phyloP scores from a whole-genome alignment of 257 asterid genomes.

The Solanum raphanifolium region DNA sequence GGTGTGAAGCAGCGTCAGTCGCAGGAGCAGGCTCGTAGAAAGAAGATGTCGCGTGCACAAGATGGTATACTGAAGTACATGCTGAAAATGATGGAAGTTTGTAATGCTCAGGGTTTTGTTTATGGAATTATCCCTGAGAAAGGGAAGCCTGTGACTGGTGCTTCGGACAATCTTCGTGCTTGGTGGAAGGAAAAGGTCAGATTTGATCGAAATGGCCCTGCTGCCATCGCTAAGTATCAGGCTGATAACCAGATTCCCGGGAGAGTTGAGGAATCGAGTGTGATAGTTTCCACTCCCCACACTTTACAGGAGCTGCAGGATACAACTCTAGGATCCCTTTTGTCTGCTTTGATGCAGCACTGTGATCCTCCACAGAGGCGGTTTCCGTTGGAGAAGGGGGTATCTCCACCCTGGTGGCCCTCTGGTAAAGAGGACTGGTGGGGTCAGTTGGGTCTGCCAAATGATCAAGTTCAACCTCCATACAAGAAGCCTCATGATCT shows the following conservation, averaged over 20 bases:
- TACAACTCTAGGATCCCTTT: slow-evolving; percentile 42
- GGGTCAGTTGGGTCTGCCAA: slow-evolving; percentile 27
- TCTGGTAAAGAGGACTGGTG: slow-evolving; percentile 51
- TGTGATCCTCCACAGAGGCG: slow-evolving; percentile 53
- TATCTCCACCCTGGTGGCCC: slow-evolving; percentile 67
- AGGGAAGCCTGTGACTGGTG: slow-evolving; percentile 55
- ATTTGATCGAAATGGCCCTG: slow-evolving; percentile 51
- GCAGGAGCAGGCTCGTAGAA: slow-evolving; percentile 53
- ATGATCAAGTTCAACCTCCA: slow-evolving; percentile 38
- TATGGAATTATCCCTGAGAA: slow-evolving; percentile 65
- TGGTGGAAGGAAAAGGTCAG: slow-evolving; percentile 73
- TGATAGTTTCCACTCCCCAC: slow-evolving; percentile 20
- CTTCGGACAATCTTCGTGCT: slow-evolving; percentile 52
- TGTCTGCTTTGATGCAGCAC: slow-evolving; percentile 55
- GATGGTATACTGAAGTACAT: slow-evolving; percentile 56
- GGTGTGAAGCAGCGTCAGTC: slow-evolving; percentile 31
- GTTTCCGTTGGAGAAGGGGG: slow-evolving; percentile 43
- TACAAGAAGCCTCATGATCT: slow-evolving; percentile 54
- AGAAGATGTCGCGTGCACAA: slow-evolving; percentile 63
- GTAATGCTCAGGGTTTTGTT: slow-evolving; percentile 59
- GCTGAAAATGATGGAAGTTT: slow-evolving; percentile 63
- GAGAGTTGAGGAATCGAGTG: slow-evolving; percentile 21
- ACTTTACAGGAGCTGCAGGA: slow-evolving; percentile 47
- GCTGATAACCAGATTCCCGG: slow-evolving; percentile 26
- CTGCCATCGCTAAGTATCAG: slow-evolving; percentile 39